A percentile compares a stretch with the other conserved stretches of the same genome.
phyloP scores from a whole-genome alignment of 2,329 filamentous ascomycete genomes.

The Chalaropsis ovoidea region DNA sequence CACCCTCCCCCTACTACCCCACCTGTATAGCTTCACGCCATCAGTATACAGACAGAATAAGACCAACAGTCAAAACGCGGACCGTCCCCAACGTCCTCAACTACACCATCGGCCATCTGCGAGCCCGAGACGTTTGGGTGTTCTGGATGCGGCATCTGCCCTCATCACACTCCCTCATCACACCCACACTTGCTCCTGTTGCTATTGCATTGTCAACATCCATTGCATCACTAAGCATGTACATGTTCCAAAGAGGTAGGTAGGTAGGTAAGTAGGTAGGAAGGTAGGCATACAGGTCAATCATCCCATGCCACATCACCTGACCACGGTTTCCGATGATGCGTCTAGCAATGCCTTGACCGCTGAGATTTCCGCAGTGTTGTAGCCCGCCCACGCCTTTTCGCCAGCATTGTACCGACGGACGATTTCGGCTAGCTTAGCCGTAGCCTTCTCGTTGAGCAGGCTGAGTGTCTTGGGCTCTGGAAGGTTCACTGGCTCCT shows the following conservation, averaged over 20 bases:
- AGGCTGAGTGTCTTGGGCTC: constrained; percentile 50
- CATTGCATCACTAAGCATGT: neutral
- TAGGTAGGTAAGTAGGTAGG: neutral
- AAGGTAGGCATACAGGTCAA: neutral
- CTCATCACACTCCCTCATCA: neutral
- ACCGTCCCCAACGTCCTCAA: too few species aligned
- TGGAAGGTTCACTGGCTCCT: constrained; percentile 46
- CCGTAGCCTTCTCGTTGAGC: constrained; percentile 61
- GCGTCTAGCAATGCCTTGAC: constrained; percentile 56
- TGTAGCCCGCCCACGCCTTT: constrained; percentile 62
- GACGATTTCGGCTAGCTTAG: constrained; percentile 67
- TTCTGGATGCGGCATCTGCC: neutral
- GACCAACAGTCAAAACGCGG: too few species aligned
- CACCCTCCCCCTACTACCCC: too few species aligned
- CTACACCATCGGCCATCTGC: too few species aligned
- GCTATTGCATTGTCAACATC: neutral
- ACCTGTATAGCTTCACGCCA: too few species aligned
- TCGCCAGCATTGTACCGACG: constrained; percentile 51
- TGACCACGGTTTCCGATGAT: constrained; percentile 38
- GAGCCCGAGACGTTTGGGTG: neutral
- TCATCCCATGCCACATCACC: constrained; percentile 30
- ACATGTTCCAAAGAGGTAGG: neutral
- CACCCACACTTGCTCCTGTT: neutral
- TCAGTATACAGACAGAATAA: too few species aligned
- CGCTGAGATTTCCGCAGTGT: constrained; percentile 59